These are phyloP conservation scores for Tylopilus cervinicoccineus DNA, from an alignment of 768 basidiomycete species.

Conservation along the genomic window DNA sequence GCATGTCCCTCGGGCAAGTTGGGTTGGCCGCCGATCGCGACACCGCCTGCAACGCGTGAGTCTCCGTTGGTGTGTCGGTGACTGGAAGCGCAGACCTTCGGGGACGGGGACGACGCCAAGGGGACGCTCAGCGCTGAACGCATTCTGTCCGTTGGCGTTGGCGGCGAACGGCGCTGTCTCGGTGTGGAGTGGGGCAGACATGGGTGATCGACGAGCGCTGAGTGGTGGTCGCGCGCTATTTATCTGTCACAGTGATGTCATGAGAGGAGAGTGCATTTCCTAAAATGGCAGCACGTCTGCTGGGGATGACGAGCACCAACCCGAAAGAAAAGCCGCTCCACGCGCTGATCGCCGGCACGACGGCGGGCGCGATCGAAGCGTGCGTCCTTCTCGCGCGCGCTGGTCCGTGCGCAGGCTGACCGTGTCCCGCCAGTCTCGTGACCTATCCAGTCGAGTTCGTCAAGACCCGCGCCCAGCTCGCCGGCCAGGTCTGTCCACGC, in stretches of 20 bases:
- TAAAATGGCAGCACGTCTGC: not conserved
- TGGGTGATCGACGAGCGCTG: not conserved
- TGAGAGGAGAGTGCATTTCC: too few relatives aligned
- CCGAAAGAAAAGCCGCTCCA: constrained; percentile 82
- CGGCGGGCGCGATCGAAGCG: constrained; percentile 93
- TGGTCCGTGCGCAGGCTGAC: constrained; percentile 27
- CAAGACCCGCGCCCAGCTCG: constrained; percentile 92
- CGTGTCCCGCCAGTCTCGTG: constrained; percentile 55
- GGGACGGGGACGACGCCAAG: constrained; percentile 34
- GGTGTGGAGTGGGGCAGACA: constrained; percentile 34
- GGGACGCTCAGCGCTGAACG: constrained; percentile 33
- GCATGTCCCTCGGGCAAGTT: constrained; percentile 35
- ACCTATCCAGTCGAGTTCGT: constrained; percentile 92
- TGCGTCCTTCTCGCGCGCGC: constrained; percentile 36
- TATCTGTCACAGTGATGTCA: constrained; percentile 18
- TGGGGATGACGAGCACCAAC: constrained; percentile 42
- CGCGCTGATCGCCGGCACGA: constrained; percentile 86
- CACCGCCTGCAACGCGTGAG: constrained; percentile 20
- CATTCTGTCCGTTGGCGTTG: constrained; percentile 38
- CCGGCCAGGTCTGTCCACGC: constrained; percentile 53
- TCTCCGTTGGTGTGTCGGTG: too few relatives aligned
- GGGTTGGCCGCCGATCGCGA: constrained; percentile 23
- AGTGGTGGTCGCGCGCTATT: constrained; percentile 7
- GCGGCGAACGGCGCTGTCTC: too few relatives aligned
- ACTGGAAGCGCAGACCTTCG: constrained; percentile 23